Evolutionary conservation across 352 stramenopile species (phyloP), one percentile per base, ranked within the genome.

Genomic region (Phytophthora ohioensis): DNA sequence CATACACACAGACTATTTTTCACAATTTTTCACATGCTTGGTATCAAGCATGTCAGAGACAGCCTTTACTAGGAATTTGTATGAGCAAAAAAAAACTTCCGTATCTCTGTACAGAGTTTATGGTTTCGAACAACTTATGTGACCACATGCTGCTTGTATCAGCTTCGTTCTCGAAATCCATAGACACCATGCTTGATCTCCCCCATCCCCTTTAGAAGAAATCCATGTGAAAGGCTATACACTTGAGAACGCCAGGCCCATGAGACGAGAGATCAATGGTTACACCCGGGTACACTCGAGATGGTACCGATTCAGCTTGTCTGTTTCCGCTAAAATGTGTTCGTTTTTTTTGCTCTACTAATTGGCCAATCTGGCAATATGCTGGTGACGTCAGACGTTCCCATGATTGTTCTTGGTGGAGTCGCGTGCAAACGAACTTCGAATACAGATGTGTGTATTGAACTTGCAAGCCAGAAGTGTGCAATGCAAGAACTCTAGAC

Each of bases 41-140:
- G 39, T 42, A 55, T 55, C 48, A 55, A 55, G 48, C 48, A 55
- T 41, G 48, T 55, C 41, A 55, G 30, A 27, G 48, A 56, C 27
- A 56, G 31, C 3, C 13, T 27, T n/a, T 31, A 42, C 49, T 43
- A 43, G n/a, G 34, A 56, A 42, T 31, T 56, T 43, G 31, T 56
- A 56, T 43, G 32, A 15, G 31, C 12, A 42, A 56, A 43, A 17
- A n/a, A 56, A 43, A 56, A 55, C 47, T 5, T 34, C 47, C 31
- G 31, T 55, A 55, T 55, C 4, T 55, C 11, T 6, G 47, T 38
- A 27, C 47, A 55, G 11, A 55, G 47, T 3, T 4, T 12, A 41
- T 12, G 10, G 30, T 13, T 41, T 12, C 31, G 31, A 9, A 39
- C 12, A 4, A 11, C 35, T 34, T 55, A 41, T 55, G 47, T 55